Evolutionary conservation across 345 rosid genomes (phyloP).

Genomic region (Brassica incana): DNA sequence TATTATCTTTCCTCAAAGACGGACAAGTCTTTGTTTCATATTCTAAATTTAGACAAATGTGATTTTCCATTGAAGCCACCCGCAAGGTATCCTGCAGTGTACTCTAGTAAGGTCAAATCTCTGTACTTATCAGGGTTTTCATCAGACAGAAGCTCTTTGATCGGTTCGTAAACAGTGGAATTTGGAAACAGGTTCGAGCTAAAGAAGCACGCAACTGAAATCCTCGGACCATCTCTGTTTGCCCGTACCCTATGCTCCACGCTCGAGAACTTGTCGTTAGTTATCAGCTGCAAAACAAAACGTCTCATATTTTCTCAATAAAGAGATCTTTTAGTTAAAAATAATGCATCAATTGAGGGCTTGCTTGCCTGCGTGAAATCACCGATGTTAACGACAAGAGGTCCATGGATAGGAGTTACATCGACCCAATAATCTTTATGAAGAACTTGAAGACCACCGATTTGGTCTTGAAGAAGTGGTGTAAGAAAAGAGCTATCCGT

Average conservation of each 20-base stretch:
- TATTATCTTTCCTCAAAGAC: not conserved
- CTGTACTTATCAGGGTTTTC: slow-evolving; percentile 22
- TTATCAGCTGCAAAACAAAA: slow-evolving; percentile 22
- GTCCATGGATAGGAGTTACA: slow-evolving; percentile 1
- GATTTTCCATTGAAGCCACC: not conserved
- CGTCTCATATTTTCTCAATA: not conserved
- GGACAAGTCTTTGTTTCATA: slow-evolving; percentile 1
- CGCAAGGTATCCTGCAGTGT: slow-evolving; percentile 12
- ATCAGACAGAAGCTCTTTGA: slow-evolving; percentile 26
- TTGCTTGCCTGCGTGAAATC: slow-evolving; percentile 1
- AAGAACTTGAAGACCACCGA: slow-evolving; percentile 12
- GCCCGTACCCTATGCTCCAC: slow-evolving; percentile 31
- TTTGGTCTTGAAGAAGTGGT: slow-evolving; percentile 6
- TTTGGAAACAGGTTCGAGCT: slow-evolving; percentile 14
- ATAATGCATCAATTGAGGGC: not conserved
- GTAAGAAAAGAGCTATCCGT: not conserved
- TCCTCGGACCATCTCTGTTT: slow-evolving; percentile 18
- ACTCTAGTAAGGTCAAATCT: slow-evolving; percentile 24
- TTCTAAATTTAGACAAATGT: not conserved
- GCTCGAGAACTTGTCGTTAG: slow-evolving; percentile 27
- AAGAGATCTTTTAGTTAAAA: not conserved
- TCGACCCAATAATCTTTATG: slow-evolving; percentile 1
- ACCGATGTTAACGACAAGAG: not conserved
- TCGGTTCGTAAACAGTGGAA: slow-evolving; percentile 24
- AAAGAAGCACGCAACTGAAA: slow-evolving; percentile 32